phyloP scores from a whole-genome alignment of 257 asterid genomes.

The Henckelia pumila region DNA sequence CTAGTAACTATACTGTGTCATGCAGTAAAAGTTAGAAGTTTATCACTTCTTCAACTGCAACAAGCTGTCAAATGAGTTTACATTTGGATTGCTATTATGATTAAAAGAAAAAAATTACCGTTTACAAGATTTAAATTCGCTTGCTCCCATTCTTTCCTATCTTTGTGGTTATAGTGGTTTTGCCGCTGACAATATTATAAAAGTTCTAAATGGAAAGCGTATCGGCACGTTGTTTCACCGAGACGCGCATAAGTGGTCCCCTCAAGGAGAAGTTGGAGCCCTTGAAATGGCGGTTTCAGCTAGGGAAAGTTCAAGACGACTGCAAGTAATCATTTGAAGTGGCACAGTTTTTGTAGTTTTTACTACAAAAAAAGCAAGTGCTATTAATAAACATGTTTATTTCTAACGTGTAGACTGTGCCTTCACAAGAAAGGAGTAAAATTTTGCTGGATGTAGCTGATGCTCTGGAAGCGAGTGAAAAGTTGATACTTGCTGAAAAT shows the following conservation, averaged over 20 bases:
- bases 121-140: constrained; percentile 1
- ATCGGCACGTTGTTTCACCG: constrained; percentile 75
- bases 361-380: background rate
- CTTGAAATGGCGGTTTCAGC: constrained; percentile 81
- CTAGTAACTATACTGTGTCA: background rate
- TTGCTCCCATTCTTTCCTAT: constrained; percentile 15
- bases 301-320: constrained; percentile 65
- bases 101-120: background rate
- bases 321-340: constrained; percentile 46
- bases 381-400: background rate
- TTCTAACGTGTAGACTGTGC: constrained; percentile 46
- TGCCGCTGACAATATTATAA: constrained; percentile 46
- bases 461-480: constrained; percentile 67
- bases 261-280: constrained; percentile 47
- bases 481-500: constrained; percentile 59
- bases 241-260: constrained; percentile 62
- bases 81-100: background rate
- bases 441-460: constrained; percentile 73
- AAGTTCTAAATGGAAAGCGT: constrained; percentile 52
- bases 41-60: background rate
- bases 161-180: constrained; percentile 56
- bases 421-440: constrained; percentile 69
- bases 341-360: background rate
- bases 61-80: background rate
- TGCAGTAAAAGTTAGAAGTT: background rate